These are phyloP conservation scores for Fragaria vesca DNA, from an alignment of 306 rosid species.

Conservation along the genomic window DNA sequence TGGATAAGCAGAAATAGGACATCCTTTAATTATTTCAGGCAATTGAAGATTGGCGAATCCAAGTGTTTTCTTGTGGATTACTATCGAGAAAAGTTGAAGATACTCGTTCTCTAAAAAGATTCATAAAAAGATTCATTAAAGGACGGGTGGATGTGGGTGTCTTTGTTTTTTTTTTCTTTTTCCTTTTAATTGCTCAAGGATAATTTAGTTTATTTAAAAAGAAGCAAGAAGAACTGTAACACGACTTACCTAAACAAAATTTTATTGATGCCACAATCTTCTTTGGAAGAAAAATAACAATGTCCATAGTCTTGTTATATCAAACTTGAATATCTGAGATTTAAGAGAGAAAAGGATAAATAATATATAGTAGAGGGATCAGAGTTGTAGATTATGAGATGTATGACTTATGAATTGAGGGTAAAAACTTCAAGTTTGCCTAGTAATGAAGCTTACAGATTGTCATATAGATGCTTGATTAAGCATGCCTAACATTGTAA, in stretches of 20 bases:
- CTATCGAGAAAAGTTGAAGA: neutral
- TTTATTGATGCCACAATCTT: neutral
- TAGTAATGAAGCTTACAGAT: neutral
- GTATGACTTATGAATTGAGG: neutral
- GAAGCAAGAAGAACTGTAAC: neutral
- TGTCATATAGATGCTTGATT: neutral
- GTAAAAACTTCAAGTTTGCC: neutral
- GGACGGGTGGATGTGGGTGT: neutral
- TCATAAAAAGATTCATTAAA: neutral
- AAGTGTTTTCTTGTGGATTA: neutral
- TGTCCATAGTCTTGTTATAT: neutral
- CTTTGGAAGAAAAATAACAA: neutral
- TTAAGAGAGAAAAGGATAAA: neutral
- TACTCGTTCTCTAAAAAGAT: no score
- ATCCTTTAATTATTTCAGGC: neutral
- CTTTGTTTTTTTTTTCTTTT: no score
- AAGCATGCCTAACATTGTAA: neutral
- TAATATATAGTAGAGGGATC: neutral
- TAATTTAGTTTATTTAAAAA: neutral
- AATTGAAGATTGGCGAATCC: no score
- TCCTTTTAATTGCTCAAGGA: neutral
- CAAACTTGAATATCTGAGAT: neutral
- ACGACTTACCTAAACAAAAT: no score
- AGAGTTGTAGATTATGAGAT: neutral
- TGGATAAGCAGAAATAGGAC: neutral